Base-by-base conservation (phyloP, 176 grass and related monocot species). In the Oryza nivara region DNA sequence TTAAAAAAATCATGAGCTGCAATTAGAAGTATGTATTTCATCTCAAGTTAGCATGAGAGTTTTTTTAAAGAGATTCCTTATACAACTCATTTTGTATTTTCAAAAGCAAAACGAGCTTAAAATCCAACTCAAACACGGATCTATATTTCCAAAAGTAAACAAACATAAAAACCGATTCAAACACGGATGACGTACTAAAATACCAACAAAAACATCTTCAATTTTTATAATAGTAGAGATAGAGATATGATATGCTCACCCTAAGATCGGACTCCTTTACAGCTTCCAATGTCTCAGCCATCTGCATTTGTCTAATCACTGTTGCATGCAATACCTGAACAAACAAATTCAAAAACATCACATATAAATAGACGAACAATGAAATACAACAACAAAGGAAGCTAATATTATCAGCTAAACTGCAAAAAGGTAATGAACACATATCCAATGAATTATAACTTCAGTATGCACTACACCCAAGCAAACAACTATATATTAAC, bases 241-340 rank as follows among this genome's bases (percentile, higher is more conserved):
- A 32, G 30, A 32, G 30, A 34, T 65, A 68, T 58, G 26, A 49
- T 77, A 45, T 67, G 80, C 92, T 87, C 79, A 97, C 94, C 54
- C 84, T 83, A 83, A 89, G 65, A 83, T 90, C 92, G 60, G 83
- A 82, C 46, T 92, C 90, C 13, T 88, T 79, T 72, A 91, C 80
- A 45, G 90, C 86, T 86, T 97, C 94, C 80, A 97, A 73, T 47
- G 88, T 83, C 73, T 92, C 90, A 34, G 73, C 86, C 82, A 97
- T 91, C 83, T 97, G 90, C 90, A 92, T 92, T 94, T 97, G 94
- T 85, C 92, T 97, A 54, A 94, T 82, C 63, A 91, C 80, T 26
- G 90, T 97, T 68, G 92, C 90, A 86, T 97, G 94, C 84, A 97
- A 86, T 86, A 94, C 90, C 94, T 97, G 85, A 52, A 89, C 38